Evolutionary conservation across 768 basidiomycete genomes (phyloP).

Genomic region (Lyophyllum shimeji): DNA sequence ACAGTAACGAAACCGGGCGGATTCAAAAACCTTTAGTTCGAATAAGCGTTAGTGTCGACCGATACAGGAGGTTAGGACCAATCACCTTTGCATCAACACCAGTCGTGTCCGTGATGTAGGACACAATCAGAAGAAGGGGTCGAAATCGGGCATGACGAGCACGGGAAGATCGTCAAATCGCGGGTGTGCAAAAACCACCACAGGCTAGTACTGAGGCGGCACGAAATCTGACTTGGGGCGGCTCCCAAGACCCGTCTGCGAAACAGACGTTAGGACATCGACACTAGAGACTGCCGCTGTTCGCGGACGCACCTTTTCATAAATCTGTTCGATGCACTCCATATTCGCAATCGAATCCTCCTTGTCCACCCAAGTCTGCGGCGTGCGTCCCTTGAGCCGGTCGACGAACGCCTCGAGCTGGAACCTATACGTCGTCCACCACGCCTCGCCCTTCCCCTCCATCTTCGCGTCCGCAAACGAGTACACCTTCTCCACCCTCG

Average conservation of each 20-base stretch:
- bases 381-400: conserved; percentile 47
- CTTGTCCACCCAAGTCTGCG: conserved; percentile 52
- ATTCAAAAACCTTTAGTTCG: too few relatives aligned
- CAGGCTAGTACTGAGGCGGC: conserved; percentile 1
- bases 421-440: conserved; percentile 59
- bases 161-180: too few relatives aligned
- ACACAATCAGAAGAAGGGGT: too few relatives aligned
- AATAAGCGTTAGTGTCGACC: too few relatives aligned
- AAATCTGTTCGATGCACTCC: conserved; percentile 57
- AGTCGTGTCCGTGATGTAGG: too few relatives aligned
- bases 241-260: conserved; percentile 24
- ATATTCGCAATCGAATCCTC: conserved; percentile 59
- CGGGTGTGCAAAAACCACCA: neutral
- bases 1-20: too few relatives aligned
- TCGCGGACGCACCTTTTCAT: conserved; percentile 50
- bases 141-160: too few relatives aligned
- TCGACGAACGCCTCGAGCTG: conserved; percentile 69
- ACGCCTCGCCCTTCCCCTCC: conserved; percentile 46
- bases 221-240: conserved; percentile 21
- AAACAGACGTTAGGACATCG: neutral
- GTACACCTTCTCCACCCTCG: conserved; percentile 43
- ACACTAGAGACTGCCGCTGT: neutral
- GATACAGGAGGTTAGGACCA: too few relatives aligned
- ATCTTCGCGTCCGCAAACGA: conserved; percentile 40
- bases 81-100: too few relatives aligned